phyloP scores from a whole-genome alignment of 2,329 filamentous ascomycete species.

The Chaetomiaceae sp. region DNA sequence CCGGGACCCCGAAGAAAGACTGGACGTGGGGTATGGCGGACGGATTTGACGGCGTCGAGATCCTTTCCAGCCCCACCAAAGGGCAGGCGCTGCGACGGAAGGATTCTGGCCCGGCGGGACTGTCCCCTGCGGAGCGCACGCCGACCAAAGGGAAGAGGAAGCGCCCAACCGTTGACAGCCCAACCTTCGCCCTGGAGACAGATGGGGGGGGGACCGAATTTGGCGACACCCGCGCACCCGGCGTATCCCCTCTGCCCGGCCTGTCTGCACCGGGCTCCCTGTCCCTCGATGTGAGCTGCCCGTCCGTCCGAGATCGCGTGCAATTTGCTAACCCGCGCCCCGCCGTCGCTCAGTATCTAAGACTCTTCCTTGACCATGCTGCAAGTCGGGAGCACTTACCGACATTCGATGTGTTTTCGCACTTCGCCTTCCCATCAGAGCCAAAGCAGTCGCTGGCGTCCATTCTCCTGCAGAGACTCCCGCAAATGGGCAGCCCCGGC shows the following conservation, averaged over 20 bases:
- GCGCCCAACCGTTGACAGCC: slow-evolving; percentile 58
- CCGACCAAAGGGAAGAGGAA: slow-evolving; percentile 69
- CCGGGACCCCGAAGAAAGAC: slow-evolving; percentile 54
- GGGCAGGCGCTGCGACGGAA: slow-evolving; percentile 35
- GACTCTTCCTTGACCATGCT: slow-evolving; percentile 58
- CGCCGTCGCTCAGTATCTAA: slow-evolving; percentile 55
- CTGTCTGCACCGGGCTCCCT: slow-evolving; percentile 14
- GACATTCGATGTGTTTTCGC: slow-evolving; percentile 62
- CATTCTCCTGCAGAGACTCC: slow-evolving; percentile 61
- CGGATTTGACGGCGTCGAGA: slow-evolving; percentile 67
- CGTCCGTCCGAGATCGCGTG: too few species aligned
- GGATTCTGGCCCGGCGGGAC: slow-evolving; percentile 38
- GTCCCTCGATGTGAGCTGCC: slow-evolving; percentile 45
- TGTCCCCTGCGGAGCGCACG: slow-evolving; percentile 45
- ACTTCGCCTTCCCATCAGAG: slow-evolving; percentile 59
- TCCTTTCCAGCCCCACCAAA: slow-evolving; percentile 49
- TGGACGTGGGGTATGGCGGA: slow-evolving; percentile 59
- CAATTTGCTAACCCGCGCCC: slow-evolving; percentile 14
- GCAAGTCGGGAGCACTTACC: slow-evolving; percentile 49
- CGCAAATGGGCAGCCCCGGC: slow-evolving; percentile 44
- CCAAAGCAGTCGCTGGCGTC: slow-evolving; percentile 57
- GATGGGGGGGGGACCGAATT: slow-evolving; percentile 30
- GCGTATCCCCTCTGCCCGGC: slow-evolving; percentile 8
- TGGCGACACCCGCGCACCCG: slow-evolving; percentile 29
- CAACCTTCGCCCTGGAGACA: slow-evolving; percentile 54